Evolutionary conservation across 2,329 filamentous ascomycete genomes (phyloP), one percentile per base, ranked within the genome.

Genomic region (Penicillium paneum): DNA sequence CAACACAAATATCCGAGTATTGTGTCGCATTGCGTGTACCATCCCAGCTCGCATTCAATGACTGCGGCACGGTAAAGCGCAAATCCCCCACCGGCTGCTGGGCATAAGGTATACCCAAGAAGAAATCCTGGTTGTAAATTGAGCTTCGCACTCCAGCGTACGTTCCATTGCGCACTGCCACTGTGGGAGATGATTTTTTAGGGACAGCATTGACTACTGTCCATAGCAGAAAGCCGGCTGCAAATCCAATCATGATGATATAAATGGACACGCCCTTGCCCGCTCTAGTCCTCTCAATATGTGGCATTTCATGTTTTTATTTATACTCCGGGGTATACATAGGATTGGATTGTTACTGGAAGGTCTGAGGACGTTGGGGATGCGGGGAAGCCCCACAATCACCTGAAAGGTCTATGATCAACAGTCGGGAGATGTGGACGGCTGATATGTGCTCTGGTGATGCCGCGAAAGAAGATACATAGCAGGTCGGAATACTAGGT

Each of bases 31-130:
- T 67, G 15, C 67, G 71, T 5, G 63, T 56, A 7, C 66, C 76
- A 3, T 69, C 57, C 77, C 78, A 82, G 1, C 73, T 70, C 19
- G 66, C 64, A 57, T 83, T 78, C 26, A 84, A 64, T 0, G 77
- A 67, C 55, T 79, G 74, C 0, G 83, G 81, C 2, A 77, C 60
- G 0, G 73, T 72, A 59, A 85, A 84, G 5, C 84, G 78, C 43
- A 84, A 72, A 51, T 78, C 68, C 1, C 79, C 78, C 24, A 78
- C 69, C 0, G 81, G 82, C 29, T 81, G 76, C 56, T 81, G 78
- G 3, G 83, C 83, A 64, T 80, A 86, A 0, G 82, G 83, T 2
- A 86, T 78, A 3, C 79, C 80, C 3, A 81, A 67, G 64, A 82
- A 83, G 54, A 77, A 72, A 57, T 83, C 80, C 45, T 81, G 79